Percentiles rank a stretch among this genome's conserved stretches.
These are phyloP conservation scores for Diaporthe ilicicola DNA, from an alignment of 2,329 filamentous ascomycete species.

Conservation along the genomic window DNA sequence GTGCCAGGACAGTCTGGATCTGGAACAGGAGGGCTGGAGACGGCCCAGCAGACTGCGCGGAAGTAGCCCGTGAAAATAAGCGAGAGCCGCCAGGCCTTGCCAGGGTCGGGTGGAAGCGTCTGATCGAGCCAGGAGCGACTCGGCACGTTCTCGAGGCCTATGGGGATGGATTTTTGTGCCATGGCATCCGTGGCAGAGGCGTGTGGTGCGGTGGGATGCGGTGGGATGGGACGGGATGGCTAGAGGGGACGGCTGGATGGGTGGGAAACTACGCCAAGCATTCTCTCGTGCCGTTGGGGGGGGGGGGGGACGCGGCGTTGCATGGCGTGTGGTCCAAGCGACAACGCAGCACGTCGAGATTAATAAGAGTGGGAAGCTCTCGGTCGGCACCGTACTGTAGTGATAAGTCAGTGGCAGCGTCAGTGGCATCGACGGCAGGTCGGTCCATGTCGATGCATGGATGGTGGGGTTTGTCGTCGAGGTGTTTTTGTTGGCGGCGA, in stretches of 20 bases:
- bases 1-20: constrained; percentile 3
- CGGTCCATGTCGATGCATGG: constrained; percentile 6
- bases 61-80: constrained; percentile 19
- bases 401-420: constrained; percentile 2
- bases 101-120: background rate
- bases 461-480: constrained; percentile 5
- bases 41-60: constrained; percentile 1
- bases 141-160: background rate
- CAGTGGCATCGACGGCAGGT: constrained; percentile 8
- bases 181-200: background rate
- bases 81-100: constrained; percentile 14
- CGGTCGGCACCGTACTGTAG: background rate
- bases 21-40: constrained; percentile 20
- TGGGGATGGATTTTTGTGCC: background rate
- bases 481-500: background rate
- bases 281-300: background rate
- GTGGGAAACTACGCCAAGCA: constrained; percentile 4
- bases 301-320: constrained; percentile 12
- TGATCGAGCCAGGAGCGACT: constrained; percentile 11
- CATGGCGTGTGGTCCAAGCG: constrained; percentile 11
- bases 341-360: background rate
- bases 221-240: background rate
- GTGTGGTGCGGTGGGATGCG: background rate
- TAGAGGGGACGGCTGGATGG: background rate
- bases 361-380: background rate